Percentiles rank a stretch among this genome's conserved stretches.
Conservation (phyloP, 2,329 filamentous ascomycete species). For the Trichophyton rubrum region DNA sequence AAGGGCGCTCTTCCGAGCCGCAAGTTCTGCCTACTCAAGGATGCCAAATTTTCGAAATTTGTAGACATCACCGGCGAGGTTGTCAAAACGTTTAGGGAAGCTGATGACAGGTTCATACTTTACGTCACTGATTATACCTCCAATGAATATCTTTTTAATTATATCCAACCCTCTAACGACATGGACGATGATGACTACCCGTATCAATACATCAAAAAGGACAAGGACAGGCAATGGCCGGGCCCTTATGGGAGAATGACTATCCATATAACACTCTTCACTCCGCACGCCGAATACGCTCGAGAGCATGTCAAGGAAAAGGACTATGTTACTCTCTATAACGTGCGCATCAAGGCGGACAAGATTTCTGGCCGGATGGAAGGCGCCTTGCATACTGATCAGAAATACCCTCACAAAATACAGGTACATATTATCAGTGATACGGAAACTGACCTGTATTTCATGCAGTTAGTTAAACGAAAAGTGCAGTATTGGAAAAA, state of each 20-base stretch:
- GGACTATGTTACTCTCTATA: constrained; percentile 54
- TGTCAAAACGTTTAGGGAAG: constrained; percentile 42
- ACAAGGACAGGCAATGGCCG: constrained; percentile 42
- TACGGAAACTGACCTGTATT: constrained; percentile 35
- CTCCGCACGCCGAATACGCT: constrained; percentile 52
- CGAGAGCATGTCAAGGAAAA: constrained; percentile 44
- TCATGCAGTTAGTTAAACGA: constrained; percentile 45
- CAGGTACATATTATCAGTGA: constrained; percentile 45
- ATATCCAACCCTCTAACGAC: constrained; percentile 26
- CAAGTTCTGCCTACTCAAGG: constrained; percentile 54
- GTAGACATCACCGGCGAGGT: constrained; percentile 62
- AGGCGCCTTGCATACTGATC: constrained; percentile 56
- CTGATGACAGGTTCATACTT: constrained; percentile 42
- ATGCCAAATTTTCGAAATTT: constrained; percentile 46
- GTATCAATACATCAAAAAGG: constrained; percentile 40
- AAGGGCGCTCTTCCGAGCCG: neutral
- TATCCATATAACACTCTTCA: constrained; percentile 59
- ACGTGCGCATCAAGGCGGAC: constrained; percentile 56
- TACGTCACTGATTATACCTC: constrained; percentile 76
- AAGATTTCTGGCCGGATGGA: constrained; percentile 49
- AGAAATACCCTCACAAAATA: constrained; percentile 39
- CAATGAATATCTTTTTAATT: constrained; percentile 52
- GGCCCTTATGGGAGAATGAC: constrained; percentile 64
- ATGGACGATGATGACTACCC: constrained; percentile 41
- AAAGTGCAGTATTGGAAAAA: constrained; percentile 51